Evolutionary conservation across 768 basidiomycete genomes (phyloP), one percentile per base, ranked within the genome.

Genomic region (Tricholoma sp.): DNA sequence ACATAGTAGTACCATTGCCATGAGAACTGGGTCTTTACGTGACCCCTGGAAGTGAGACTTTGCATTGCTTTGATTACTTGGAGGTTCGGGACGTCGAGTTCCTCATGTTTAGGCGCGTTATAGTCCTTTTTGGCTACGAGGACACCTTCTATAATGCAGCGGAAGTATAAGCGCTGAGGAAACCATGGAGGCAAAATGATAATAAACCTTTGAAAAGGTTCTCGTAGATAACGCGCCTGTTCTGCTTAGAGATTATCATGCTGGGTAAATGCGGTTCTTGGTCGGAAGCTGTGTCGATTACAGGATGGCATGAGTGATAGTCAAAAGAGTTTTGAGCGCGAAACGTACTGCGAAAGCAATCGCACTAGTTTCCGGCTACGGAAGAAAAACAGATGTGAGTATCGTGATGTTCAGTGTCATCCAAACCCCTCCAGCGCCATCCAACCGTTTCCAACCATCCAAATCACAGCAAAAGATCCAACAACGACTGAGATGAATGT

Each of bases 1-100:
- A 85, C 83, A 78, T 98, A 99, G 79, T 98, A 99, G 78, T 97
- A 99, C 82, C 86, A 97, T 70, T 98, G 94, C 97, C 97, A 99
- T 50, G 90, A 94, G 82, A 98, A 98, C 71, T 94, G 96, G 64
- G 97, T 99, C 85, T 98, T 98, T 79, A 98, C 94, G 74, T 80
- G 86, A 55, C 96, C 95, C 70, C 74, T 80, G 42, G 83, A 85
- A 62, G 80, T 86, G 63, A 86, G 72, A 72, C 83, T 85, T 65
- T 85, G 84, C 68, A 85, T 75, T 50, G 83, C 83, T 74, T 86
- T 86, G 74, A 86, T 85, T 59, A 85, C 85, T 61, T 86, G 74
- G 53, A 86, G 81, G 65, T 86, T 86, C 53, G 84, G 83, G 49
- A 85, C 83, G 51, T 85, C 83, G 58, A 86, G 79, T 57, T 98